Percentiles rank a stretch among this genome's conserved stretches.
Evolutionary conservation across 805 yeast genomes (phyloP).

Genomic region (Kodamaea leandrae): DNA sequence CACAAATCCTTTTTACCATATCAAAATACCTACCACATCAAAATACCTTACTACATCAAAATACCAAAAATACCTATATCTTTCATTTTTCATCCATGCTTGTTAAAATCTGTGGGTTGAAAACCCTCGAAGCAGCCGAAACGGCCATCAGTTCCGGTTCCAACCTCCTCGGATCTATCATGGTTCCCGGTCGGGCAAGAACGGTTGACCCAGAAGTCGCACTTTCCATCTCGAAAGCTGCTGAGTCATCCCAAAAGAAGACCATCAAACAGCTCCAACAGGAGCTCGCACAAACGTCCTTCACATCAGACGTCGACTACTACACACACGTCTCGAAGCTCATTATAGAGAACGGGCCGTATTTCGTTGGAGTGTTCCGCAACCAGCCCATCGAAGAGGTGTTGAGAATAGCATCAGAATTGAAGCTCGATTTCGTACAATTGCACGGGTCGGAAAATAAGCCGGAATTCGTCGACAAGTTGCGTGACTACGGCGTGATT

Average conservation of each 20-base stretch:
- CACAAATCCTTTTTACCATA: no score
- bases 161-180: slow-evolving; percentile 74
- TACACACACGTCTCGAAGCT: slow-evolving; percentile 26
- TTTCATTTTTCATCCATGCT: slow-evolving; percentile 20
- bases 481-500: slow-evolving; percentile 57
- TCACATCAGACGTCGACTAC: slow-evolving; percentile 22
- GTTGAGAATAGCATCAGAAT: slow-evolving; percentile 35
- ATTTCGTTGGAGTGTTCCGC: slow-evolving; percentile 84
- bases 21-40: no score
- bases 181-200: slow-evolving; percentile 80
- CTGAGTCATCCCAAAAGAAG: slow-evolving; percentile 15
- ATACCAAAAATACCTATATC: no score
- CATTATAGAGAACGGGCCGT: slow-evolving; percentile 53
- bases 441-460: slow-evolving; percentile 68
- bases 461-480: slow-evolving; percentile 46
- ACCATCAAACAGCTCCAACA: slow-evolving; percentile 18
- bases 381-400: slow-evolving; percentile 75
- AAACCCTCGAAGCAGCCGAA: slow-evolving; percentile 64
- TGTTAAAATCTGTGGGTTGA: slow-evolving; percentile 87
- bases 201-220: slow-evolving; percentile 50
- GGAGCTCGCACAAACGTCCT: slow-evolving; percentile 14
- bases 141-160: slow-evolving; percentile 72
- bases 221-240: slow-evolving; percentile 22
- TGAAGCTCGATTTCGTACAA: slow-evolving; percentile 75
- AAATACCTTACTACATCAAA: no score